Evolutionary conservation across 2,329 filamentous ascomycete species (phyloP).

Genomic region (Botryotinia calthae): DNA sequence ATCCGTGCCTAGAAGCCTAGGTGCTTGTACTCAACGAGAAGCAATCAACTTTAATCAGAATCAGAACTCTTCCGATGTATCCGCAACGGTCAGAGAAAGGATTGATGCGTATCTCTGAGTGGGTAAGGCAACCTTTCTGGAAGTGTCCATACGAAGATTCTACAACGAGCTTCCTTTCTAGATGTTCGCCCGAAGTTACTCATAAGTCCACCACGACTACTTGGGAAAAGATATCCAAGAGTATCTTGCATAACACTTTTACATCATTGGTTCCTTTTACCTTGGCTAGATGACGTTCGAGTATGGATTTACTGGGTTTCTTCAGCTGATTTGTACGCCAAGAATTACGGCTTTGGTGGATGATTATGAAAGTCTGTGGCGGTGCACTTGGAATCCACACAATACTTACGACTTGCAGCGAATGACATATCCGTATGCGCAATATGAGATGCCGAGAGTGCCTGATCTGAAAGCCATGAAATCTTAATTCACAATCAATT

Average conservation of each 20-base stretch:
- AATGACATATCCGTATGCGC: neutral
- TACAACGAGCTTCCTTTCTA: neutral
- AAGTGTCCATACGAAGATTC: neutral
- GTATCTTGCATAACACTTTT: neutral
- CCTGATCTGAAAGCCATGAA: neutral
- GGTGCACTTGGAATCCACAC: neutral
- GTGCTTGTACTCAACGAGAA: neutral
- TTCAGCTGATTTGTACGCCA: conserved; percentile 17
- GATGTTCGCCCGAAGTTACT: neutral
- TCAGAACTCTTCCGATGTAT: neutral
- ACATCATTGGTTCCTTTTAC: neutral
- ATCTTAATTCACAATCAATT: neutral
- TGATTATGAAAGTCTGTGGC: conserved; percentile 12
- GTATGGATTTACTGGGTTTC: conserved; percentile 1
- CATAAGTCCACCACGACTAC: neutral
- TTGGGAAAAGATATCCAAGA: neutral
- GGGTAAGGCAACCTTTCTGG: neutral
- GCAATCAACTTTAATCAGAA: neutral
- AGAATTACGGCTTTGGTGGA: conserved; percentile 3
- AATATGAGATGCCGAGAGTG: neutral
- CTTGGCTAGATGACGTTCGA: neutral
- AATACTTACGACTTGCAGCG: neutral
- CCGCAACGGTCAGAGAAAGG: neutral
- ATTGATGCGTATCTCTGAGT: neutral
- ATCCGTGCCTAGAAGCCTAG: neutral